Conservation (phyloP, 768 basidiomycete genomes). For the Imleria badia region DNA sequence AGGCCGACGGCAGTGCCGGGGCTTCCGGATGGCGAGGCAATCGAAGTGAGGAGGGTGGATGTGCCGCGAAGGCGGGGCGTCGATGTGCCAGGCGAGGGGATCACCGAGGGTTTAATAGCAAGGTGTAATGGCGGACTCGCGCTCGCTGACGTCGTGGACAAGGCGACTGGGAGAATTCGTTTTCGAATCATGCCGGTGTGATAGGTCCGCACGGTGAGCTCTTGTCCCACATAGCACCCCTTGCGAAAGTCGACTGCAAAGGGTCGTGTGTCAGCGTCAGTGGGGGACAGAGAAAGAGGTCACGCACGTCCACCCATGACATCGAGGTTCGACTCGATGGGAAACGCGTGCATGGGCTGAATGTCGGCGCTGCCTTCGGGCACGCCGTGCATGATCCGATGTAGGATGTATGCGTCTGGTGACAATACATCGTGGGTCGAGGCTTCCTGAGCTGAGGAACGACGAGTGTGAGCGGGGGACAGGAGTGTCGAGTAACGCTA, state of each 20-base stretch:
- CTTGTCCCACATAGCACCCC: conserved; percentile 98
- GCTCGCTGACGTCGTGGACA: conserved; percentile 35
- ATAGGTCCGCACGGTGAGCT: conserved; percentile 93
- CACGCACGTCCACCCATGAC: conserved; percentile 87
- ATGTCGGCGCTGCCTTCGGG: conserved; percentile 87
- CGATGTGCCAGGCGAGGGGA: conserved; percentile 15
- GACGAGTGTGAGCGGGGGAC: conserved; percentile 3
- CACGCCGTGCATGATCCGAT: conserved; percentile 79
- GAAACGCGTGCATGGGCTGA: conserved; percentile 73
- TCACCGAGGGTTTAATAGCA: conserved; percentile 24
- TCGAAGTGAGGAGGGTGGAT: conserved; percentile 70
- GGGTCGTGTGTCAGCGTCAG: conserved; percentile 1
- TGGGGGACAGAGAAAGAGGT: background rate
- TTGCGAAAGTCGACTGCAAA: conserved; percentile 89
- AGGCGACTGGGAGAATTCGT: conserved; percentile 77
- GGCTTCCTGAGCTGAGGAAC: conserved; percentile 48
- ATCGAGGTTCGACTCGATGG: conserved; percentile 94
- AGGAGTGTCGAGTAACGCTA: conserved; percentile 13
- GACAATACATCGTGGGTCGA: conserved; percentile 54
- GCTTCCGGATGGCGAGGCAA: conserved; percentile 28
- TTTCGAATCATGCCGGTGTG: conserved; percentile 92
- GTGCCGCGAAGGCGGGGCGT: conserved; percentile 64
- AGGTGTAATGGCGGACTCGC: conserved; percentile 21
- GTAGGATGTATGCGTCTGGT: conserved; percentile 65
- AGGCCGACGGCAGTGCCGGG: conserved; percentile 56